phyloP scores from a whole-genome alignment of 2,329 filamentous ascomycete genomes.

The Acrodontium crateriforme region DNA sequence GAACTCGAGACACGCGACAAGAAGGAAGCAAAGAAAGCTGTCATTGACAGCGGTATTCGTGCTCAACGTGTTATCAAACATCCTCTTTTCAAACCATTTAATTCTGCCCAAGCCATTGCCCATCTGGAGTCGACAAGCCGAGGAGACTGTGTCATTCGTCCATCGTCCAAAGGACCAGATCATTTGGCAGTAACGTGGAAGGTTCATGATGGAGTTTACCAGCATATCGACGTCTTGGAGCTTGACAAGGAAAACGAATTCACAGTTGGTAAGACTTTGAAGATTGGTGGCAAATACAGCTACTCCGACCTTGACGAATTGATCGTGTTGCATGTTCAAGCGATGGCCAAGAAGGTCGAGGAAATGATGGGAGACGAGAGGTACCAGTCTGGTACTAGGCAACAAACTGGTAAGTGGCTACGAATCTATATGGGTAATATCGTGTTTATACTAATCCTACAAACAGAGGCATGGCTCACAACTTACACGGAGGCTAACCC shows the following conservation, averaged over 20 bases:
- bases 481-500: slow-evolving; percentile 96
- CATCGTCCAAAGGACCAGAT: slow-evolving; percentile 88
- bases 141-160: slow-evolving; percentile 88
- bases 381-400: slow-evolving; percentile 68
- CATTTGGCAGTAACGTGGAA: slow-evolving; percentile 98
- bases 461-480: slow-evolving; percentile 78
- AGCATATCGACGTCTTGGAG: slow-evolving; percentile 94
- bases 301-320: slow-evolving; percentile 95
- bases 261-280: slow-evolving; percentile 72
- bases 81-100: slow-evolving; percentile 88
- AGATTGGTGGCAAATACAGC: slow-evolving; percentile 74
- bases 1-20: slow-evolving; percentile 54
- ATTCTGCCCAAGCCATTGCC: slow-evolving; percentile 81
- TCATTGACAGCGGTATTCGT: slow-evolving; percentile 71
- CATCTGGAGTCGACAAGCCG: slow-evolving; percentile 73
- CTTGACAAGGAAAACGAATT: slow-evolving; percentile 96
- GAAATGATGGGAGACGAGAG: slow-evolving; percentile 93
- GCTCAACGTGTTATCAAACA: slow-evolving; percentile 95
- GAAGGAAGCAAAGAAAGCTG: slow-evolving; percentile 60
- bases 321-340: slow-evolving; percentile 93
- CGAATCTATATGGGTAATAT: slow-evolving; percentile 1
- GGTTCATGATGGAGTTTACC: slow-evolving; percentile 87
- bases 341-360: slow-evolving; percentile 94
- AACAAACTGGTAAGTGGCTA: slow-evolving; percentile 62
- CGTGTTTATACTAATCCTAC: not conserved